Conservation (phyloP, 179 eudicot genomes). For the Patellifolia procumbens region DNA sequence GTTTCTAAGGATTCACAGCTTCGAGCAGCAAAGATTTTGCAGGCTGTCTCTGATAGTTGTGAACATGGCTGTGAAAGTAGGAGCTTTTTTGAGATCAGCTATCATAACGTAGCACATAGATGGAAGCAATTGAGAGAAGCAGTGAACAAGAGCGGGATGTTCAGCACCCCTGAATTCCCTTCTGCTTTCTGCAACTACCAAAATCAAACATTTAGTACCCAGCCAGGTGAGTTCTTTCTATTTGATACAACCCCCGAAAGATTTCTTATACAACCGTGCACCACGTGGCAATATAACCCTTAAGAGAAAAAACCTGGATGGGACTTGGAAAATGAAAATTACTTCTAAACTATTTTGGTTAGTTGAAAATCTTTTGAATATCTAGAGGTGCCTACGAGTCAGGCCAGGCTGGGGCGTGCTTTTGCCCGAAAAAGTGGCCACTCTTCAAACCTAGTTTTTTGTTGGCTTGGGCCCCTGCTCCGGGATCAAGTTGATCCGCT, state of each 20-base stretch:
- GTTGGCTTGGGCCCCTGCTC: no score
- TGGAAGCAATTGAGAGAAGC: constrained; percentile 76
- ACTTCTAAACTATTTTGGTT: no score
- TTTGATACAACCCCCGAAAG: not conserved
- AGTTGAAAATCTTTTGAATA: no score
- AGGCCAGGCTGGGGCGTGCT: no score
- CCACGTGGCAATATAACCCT: no score
- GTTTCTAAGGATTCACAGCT: constrained; percentile 93
- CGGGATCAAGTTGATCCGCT: no score
- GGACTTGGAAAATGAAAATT: no score
- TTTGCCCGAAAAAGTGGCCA: no score
- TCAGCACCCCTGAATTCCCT: constrained; percentile 70
- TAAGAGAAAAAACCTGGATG: no score
- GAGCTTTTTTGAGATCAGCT: constrained; percentile 59
- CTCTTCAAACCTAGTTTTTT: no score
- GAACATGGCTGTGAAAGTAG: constrained; percentile 27
- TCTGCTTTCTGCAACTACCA: constrained; percentile 59
- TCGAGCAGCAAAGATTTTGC: constrained; percentile 84
- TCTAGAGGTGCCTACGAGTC: no score
- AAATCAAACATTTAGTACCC: constrained; percentile 48
- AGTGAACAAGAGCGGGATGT: constrained; percentile 44
- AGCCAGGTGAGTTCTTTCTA: constrained; percentile 59
- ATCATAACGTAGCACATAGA: constrained; percentile 51
- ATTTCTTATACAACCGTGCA: no score
- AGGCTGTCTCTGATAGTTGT: constrained; percentile 62